Base-by-base conservation (phyloP, 2,329 filamentous ascomycete genomes). In the Colletotrichum paranaense region DNA sequence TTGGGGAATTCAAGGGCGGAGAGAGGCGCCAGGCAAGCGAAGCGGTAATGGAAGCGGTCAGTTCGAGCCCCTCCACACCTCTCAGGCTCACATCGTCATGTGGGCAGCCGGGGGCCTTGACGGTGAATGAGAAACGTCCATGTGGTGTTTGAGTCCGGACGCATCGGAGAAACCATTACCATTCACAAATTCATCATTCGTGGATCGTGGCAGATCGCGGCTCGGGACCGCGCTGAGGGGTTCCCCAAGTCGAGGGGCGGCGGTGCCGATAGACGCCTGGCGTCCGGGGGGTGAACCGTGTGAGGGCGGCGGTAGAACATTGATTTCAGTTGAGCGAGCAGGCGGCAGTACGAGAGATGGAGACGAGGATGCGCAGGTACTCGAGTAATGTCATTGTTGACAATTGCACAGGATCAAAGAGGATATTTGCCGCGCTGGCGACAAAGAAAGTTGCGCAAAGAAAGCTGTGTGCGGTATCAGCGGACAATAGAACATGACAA, bases 131-230 rank as follows among this genome's bases (percentile, higher is more conserved):
- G 14, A 67, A 58, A 59, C 53, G 58, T 16, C 42, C 62, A 60
- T 57, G 58, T 62, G 63, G 58, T 63, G 55, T 16, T 63, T 22
- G 53, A 46, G 12, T 42, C 65, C 69, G 58, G 56, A 58, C 55
- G 42, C 24, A 28, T 58, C 69, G 66, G 22, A 53, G 35, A 63
- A 69, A 63, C 52, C 65, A 74, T 74, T 74, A 74, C 73, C 64
- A 60, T 73, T 73, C 32, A 46, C 52, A 73, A 74, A 74, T 26
- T 56, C 56, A 52, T 72, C 64, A 73, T 74, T 74, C 73, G 73
- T 73, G 73, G 73, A 65, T 60, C 55, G 58, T n/a, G 24, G 30
- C 32, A 60, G 26, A 24, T 58, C 62, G 58, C 32, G 49, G 58
- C 26, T 52, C 60, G 42, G 65, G 52, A 53, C 19, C 58, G 69